These are phyloP conservation scores for Aspergillus pseudotamarii DNA, from an alignment of 2,329 filamentous ascomycete genomes.

Conservation along the genomic window DNA sequence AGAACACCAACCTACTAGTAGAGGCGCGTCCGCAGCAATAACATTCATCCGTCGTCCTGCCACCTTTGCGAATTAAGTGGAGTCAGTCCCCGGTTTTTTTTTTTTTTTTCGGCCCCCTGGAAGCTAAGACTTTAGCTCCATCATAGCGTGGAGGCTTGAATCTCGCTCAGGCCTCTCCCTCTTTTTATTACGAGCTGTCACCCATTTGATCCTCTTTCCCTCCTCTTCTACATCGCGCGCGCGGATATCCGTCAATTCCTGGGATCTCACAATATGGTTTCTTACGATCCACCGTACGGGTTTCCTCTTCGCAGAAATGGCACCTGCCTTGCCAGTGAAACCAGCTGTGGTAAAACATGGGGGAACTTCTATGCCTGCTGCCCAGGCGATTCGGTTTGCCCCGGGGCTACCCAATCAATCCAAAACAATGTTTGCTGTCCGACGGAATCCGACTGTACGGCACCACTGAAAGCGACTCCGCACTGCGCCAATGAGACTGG, in stretches of 20 bases:
- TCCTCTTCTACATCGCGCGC: too few species aligned
- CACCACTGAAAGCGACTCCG: slow-evolving; percentile 17
- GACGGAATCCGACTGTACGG: slow-evolving; percentile 18
- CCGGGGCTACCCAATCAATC: background rate
- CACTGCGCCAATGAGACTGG: slow-evolving; percentile 27
- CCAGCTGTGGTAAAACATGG: slow-evolving; percentile 25
- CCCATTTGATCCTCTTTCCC: too few species aligned
- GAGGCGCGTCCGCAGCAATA: too few species aligned
- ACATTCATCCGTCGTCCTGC: background rate
- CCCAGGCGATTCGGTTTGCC: slow-evolving; percentile 19
- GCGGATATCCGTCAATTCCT: too few species aligned
- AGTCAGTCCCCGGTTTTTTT: background rate
- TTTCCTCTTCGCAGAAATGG: slow-evolving; percentile 25
- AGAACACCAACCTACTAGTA: too few species aligned
- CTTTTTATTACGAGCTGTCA: too few species aligned
- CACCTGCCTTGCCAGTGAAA: slow-evolving; percentile 20
- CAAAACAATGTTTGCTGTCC: slow-evolving; percentile 23
- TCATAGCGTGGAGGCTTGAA: background rate
- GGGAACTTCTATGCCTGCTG: slow-evolving; percentile 23
- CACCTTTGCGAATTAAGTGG: background rate
- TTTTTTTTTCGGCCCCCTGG: background rate
- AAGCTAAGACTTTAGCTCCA: background rate
- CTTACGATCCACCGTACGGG: slow-evolving; percentile 16
- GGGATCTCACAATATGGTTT: background rate
- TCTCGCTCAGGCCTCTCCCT: background rate